A percentile compares a stretch with the other conserved stretches of the same genome.
Evolutionary conservation across 345 rosid species (phyloP).

Genomic region (Corchorus capsularis): DNA sequence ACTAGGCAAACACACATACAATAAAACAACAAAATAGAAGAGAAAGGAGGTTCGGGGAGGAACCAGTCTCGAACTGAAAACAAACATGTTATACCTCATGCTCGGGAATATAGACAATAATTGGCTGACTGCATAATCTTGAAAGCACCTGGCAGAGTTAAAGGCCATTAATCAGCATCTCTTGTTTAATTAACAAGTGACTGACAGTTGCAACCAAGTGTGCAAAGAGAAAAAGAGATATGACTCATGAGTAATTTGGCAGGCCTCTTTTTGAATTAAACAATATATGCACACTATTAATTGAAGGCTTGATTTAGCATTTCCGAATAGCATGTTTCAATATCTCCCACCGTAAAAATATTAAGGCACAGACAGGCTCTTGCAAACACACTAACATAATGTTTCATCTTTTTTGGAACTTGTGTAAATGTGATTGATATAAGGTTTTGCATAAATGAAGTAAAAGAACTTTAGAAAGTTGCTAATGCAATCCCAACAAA

Average conservation of each 20-base stretch:
- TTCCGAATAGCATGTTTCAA: too few species aligned
- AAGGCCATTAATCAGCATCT: conserved; percentile 15
- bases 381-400: not conserved
- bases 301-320: not conserved
- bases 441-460: not conserved
- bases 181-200: conserved; percentile 6
- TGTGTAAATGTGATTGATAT: not conserved
- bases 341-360: not conserved
- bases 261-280: not conserved
- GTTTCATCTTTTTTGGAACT: not conserved
- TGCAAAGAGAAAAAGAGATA: not conserved
- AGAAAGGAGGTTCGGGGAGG: not conserved
- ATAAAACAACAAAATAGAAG: not conserved
- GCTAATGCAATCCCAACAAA: not conserved
- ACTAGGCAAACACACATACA: not conserved
- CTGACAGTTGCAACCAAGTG: not conserved
- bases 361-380: not conserved
- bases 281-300: not conserved
- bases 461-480: not conserved
- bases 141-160: conserved; percentile 66
- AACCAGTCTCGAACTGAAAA: not conserved
- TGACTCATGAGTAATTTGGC: not conserved
- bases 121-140: conserved; percentile 72
- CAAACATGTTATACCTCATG: conserved; percentile 57
- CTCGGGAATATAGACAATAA: conserved; percentile 77